A percentile compares a stretch with the other conserved stretches of the same genome.
phyloP scores from a whole-genome alignment of 2,329 filamentous ascomycete species.

The Orbilia brochopaga region DNA sequence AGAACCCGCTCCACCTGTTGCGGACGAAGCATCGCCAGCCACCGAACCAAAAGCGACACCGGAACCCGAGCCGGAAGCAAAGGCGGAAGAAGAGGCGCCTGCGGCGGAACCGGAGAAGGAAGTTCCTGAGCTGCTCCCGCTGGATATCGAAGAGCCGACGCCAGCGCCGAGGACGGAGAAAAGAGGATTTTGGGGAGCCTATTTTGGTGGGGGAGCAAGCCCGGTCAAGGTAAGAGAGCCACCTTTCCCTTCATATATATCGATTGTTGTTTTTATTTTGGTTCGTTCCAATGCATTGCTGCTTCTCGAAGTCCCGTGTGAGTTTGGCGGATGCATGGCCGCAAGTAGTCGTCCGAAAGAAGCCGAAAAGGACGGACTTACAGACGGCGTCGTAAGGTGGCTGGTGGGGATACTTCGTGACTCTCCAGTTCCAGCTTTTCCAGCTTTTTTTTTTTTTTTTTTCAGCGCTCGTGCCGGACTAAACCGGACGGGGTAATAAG shows the following conservation, averaged over 20 bases:
- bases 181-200: constrained; percentile 43
- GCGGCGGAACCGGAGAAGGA: constrained; percentile 14
- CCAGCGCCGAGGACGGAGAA: constrained; percentile 16
- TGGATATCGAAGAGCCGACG: constrained; percentile 25
- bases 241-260: not conserved
- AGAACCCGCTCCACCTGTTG: constrained; percentile 19
- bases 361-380: too few species aligned
- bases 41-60: constrained; percentile 15
- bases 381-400: too few species aligned
- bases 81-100: constrained; percentile 9
- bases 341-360: too few species aligned
- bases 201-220: constrained; percentile 41
- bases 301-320: not conserved
- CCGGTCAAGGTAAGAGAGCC: constrained; percentile 30
- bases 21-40: constrained; percentile 4
- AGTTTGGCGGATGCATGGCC: too few species aligned
- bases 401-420: too few species aligned
- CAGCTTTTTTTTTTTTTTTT: too few species aligned
- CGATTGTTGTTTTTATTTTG: not conserved
- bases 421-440: too few species aligned
- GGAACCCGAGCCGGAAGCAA: constrained; percentile 18
- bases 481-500: too few species aligned
- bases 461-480: too few species aligned
- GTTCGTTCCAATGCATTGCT: too few species aligned
- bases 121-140: constrained; percentile 12